Conservation (phyloP, 768 basidiomycete genomes). For the Chalciporus pseudorubinellus region DNA sequence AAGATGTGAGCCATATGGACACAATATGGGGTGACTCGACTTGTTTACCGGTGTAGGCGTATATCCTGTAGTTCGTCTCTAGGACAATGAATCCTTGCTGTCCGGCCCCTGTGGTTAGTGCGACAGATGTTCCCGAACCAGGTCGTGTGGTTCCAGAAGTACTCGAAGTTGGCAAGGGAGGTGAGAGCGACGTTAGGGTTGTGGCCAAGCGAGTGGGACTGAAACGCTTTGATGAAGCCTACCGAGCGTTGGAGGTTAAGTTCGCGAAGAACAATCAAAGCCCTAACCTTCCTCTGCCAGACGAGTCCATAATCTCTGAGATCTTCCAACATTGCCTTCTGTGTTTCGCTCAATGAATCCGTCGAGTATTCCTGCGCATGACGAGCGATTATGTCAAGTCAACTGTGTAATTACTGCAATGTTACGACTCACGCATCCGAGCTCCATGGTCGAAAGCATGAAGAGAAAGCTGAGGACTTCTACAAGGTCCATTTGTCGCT, state of each 20-base stretch:
- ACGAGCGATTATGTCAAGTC: constrained; percentile 7
- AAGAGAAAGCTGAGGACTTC: constrained; percentile 93
- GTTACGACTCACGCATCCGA: constrained; percentile 65
- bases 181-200: constrained; percentile 88
- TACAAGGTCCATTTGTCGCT: constrained; percentile 87
- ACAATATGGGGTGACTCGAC: constrained; percentile 10
- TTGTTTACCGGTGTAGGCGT: constrained; percentile 87
- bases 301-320: constrained; percentile 93
- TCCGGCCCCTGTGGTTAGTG: constrained; percentile 49
- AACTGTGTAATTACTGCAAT: background rate
- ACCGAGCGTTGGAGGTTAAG: constrained; percentile 6
- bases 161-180: constrained; percentile 64
- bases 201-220: constrained; percentile 94
- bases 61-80: constrained; percentile 97
- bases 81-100: constrained; percentile 92
- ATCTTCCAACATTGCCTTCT: constrained; percentile 86
- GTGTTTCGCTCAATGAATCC: constrained; percentile 72
- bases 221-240: constrained; percentile 79
- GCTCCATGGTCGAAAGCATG: constrained; percentile 96
- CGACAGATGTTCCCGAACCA: constrained; percentile 19
- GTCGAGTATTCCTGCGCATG: constrained; percentile 79
- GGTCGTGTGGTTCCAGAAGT: constrained; percentile 18
- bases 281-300: constrained; percentile 73
- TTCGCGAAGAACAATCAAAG: constrained; percentile 14
- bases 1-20: constrained; percentile 17